These are phyloP conservation scores for Agaricus blazei DNA, from an alignment of 768 basidiomycete species.

Conservation along the genomic window DNA sequence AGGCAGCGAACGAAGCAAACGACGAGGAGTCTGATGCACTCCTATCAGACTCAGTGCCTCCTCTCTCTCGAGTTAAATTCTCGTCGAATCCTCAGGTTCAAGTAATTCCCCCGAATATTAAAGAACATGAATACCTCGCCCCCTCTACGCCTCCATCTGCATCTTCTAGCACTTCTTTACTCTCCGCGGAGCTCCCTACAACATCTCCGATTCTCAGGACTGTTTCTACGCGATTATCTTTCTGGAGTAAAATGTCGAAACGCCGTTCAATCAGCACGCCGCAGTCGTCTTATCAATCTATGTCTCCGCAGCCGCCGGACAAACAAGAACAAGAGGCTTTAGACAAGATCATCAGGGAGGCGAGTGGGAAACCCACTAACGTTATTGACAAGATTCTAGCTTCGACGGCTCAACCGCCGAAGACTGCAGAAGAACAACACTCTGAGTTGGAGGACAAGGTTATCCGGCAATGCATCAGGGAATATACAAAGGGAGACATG, in stretches of 20 bases:
- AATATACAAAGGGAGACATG: conserved; percentile 83
- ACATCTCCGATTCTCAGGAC: conserved; percentile 55
- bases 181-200: conserved; percentile 43
- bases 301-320: conserved; percentile 19
- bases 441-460: conserved; percentile 81
- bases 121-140: conserved; percentile 16
- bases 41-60: conserved; percentile 8
- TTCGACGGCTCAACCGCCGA: conserved; percentile 57
- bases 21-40: conserved; percentile 5
- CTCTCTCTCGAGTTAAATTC: conserved; percentile 48
- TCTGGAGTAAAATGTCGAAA: conserved; percentile 65
- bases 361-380: conserved; percentile 42
- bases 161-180: conserved; percentile 51
- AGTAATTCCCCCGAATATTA: conserved; percentile 32
- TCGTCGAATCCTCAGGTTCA: conserved; percentile 41
- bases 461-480: conserved; percentile 68
- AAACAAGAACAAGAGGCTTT: conserved; percentile 31
- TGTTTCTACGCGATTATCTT: conserved; percentile 62
- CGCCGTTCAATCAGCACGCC: conserved; percentile 23
- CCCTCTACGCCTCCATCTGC: conserved; percentile 37
- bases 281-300: conserved; percentile 12
- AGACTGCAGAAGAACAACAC: conserved; percentile 59
- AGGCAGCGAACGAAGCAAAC: conserved; percentile 13
- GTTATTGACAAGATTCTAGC: conserved; percentile 55
- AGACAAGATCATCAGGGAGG: conserved; percentile 40